Conservation (phyloP, 2,329 filamentous ascomycete species). For the Neoascochyta sp. region DNA sequence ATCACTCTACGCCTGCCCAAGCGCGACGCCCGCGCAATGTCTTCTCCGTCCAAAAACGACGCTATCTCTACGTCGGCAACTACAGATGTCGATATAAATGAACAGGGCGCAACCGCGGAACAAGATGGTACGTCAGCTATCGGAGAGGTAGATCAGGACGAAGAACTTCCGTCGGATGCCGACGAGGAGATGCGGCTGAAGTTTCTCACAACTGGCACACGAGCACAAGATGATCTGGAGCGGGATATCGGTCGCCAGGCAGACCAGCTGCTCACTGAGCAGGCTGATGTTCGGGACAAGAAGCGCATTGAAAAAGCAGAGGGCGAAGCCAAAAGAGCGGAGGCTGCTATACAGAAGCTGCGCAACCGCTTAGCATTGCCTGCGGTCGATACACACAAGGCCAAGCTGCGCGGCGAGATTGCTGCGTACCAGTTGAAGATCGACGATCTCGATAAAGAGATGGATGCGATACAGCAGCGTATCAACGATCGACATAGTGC, state of each 20-base stretch:
- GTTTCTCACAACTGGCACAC: slow-evolving; percentile 41
- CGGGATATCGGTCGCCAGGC: slow-evolving; percentile 72
- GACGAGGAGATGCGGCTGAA: slow-evolving; percentile 43
- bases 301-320: slow-evolving; percentile 59
- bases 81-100: slow-evolving; percentile 5
- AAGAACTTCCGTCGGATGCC: slow-evolving; percentile 28
- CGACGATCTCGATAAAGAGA: slow-evolving; percentile 63
- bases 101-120: slow-evolving; percentile 4
- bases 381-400: slow-evolving; percentile 52
- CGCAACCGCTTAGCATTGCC: slow-evolving; percentile 56
- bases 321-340: slow-evolving; percentile 54
- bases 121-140: too few species aligned
- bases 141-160: slow-evolving; percentile 8
- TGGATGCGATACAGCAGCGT: slow-evolving; percentile 74
- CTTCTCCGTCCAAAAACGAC: slow-evolving; percentile 6
- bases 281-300: slow-evolving; percentile 61
- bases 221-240: slow-evolving; percentile 87
- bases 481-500: slow-evolving; percentile 70
- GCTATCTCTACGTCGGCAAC: slow-evolving; percentile 10
- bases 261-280: slow-evolving; percentile 57
- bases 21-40: slow-evolving; percentile 6
- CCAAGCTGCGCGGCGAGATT: slow-evolving; percentile 63
- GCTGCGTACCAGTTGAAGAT: slow-evolving; percentile 63
- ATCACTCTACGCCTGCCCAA: background rate
- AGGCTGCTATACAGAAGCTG: slow-evolving; percentile 60